A percentile compares a stretch with the other conserved stretches of the same genome.
Evolutionary conservation across 2,329 filamentous ascomycete species (phyloP).

Genomic region (Colletotrichum camelliae): DNA sequence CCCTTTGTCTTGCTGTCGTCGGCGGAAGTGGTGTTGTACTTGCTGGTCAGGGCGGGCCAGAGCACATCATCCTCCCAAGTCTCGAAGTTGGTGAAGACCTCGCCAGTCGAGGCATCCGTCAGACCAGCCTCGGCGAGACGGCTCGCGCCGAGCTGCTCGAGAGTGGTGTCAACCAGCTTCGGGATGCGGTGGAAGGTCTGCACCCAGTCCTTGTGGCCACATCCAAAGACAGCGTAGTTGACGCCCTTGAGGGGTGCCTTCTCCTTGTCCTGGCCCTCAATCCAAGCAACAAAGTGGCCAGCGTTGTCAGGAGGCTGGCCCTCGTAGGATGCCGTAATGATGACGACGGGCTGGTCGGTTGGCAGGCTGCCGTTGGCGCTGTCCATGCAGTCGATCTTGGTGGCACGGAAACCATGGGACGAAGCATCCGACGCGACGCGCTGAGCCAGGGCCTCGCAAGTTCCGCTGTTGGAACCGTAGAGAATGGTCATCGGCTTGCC

Average conservation of each 20-base stretch:
- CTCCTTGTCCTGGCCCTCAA: conserved; percentile 55
- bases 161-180: conserved; percentile 61
- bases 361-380: conserved; percentile 61
- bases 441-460: conserved; percentile 70
- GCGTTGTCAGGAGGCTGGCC: conserved; percentile 75
- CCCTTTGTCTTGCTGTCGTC: conserved; percentile 24
- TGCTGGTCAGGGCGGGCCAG: conserved; percentile 55
- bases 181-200: conserved; percentile 73
- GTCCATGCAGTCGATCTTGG: conserved; percentile 59
- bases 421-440: conserved; percentile 61
- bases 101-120: conserved; percentile 66
- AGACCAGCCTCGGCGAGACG: conserved; percentile 52
- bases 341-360: conserved; percentile 60
- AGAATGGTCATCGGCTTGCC: conserved; percentile 59
- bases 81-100: conserved; percentile 73
- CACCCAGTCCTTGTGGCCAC: conserved; percentile 60
- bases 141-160: conserved; percentile 43
- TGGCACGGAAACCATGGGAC: conserved; percentile 59
- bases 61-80: conserved; percentile 66
- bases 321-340: conserved; percentile 74
- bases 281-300: conserved; percentile 67
- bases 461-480: conserved; percentile 75
- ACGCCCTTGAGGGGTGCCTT: conserved; percentile 50
- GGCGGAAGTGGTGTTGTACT: conserved; percentile 48
- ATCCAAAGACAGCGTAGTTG: conserved; percentile 71